These are phyloP conservation scores for Rhizopogon parksii DNA, from an alignment of 1,284 basidiomycete species.

Conservation along the genomic window DNA sequence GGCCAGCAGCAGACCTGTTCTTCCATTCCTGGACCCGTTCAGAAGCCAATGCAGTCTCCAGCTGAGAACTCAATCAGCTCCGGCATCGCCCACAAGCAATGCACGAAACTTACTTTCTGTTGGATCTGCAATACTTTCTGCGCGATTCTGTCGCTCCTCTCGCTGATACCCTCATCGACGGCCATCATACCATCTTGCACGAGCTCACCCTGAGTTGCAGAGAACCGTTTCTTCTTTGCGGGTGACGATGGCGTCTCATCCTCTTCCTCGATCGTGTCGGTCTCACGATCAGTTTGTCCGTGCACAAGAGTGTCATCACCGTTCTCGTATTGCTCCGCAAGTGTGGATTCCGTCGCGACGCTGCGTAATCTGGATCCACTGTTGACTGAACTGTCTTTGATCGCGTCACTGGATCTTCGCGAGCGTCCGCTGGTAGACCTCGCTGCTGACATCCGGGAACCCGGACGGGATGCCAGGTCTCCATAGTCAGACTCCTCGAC, in stretches of 20 bases:
- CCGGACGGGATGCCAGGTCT: conserved; percentile 41
- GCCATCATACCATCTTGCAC: conserved; percentile 73
- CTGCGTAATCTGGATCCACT: conserved; percentile 44
- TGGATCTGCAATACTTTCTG: conserved; percentile 79
- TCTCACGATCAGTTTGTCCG: conserved; percentile 38
- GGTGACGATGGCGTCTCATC: conserved; percentile 40
- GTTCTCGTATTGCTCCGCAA: conserved; percentile 56
- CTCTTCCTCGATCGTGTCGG: conserved; percentile 47
- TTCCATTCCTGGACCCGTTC: conserved; percentile 45
- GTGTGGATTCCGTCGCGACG: conserved; percentile 67
- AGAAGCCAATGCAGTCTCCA: conserved; percentile 62
- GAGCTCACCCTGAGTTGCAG: conserved; percentile 50
- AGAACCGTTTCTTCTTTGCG: conserved; percentile 67
- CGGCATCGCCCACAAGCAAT: background rate
- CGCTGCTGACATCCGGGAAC: conserved; percentile 35
- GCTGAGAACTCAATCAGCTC: conserved; percentile 33
- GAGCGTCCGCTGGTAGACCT: conserved; percentile 43
- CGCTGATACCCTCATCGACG: conserved; percentile 75
- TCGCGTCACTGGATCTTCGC: conserved; percentile 49
- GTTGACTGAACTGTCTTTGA: conserved; percentile 30
- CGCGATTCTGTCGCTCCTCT: conserved; percentile 76
- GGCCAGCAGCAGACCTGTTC: conserved; percentile 23
- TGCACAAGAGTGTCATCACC: conserved; percentile 32
- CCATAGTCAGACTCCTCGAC: conserved; percentile 68
- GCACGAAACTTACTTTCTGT: conserved; percentile 52